A percentile compares a stretch with the other conserved stretches of the same genome.
Conservation (phyloP, 108 stramenopile species). For the Phaeodactylum tricornutum region DNA sequence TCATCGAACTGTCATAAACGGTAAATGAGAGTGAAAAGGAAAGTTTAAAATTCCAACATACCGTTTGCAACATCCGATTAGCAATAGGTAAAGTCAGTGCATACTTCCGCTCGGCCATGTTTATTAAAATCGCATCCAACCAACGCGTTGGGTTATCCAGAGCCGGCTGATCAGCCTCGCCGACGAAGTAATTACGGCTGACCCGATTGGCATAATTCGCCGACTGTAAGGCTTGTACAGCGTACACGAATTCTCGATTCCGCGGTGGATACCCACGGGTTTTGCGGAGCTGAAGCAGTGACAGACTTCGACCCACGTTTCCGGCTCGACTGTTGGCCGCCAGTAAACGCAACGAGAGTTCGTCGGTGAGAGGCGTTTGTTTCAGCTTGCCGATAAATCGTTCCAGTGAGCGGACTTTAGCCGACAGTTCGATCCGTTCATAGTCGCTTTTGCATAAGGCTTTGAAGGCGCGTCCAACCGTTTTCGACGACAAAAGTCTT, state of each 20-base stretch:
- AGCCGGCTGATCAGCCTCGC: slow-evolving; percentile 52
- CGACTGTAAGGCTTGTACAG: slow-evolving; percentile 50
- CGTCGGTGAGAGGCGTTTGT: slow-evolving; percentile 56
- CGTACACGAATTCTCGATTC: slow-evolving; percentile 46
- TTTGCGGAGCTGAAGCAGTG: slow-evolving; percentile 48
- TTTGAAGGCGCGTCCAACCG: slow-evolving; percentile 36
- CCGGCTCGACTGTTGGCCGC: slow-evolving; percentile 82
- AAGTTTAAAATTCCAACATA: too few species aligned
- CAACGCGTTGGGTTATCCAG: slow-evolving; percentile 82
- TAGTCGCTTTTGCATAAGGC: slow-evolving; percentile 44
- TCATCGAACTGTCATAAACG: too few species aligned
- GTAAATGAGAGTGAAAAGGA: too few species aligned
- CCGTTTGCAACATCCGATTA: slow-evolving; percentile 62
- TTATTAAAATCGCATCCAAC: slow-evolving; percentile 76
- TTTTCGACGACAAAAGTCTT: slow-evolving; percentile 44
- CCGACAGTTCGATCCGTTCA: slow-evolving; percentile 38
- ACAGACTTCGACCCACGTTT: slow-evolving; percentile 59
- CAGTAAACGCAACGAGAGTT: slow-evolving; percentile 55
- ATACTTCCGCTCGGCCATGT: slow-evolving; percentile 71
- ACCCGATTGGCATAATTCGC: slow-evolving; percentile 42
- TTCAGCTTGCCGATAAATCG: slow-evolving; percentile 47
- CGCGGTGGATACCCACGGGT: slow-evolving; percentile 36
- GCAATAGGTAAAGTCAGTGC: slow-evolving; percentile 45
- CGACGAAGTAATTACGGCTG: slow-evolving; percentile 50
- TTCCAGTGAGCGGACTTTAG: slow-evolving; percentile 54